A percentile compares a stretch with the other conserved stretches of the same genome.
phyloP scores from a whole-genome alignment of 148 eudicot genomes.

The Chenopodium formosanum region DNA sequence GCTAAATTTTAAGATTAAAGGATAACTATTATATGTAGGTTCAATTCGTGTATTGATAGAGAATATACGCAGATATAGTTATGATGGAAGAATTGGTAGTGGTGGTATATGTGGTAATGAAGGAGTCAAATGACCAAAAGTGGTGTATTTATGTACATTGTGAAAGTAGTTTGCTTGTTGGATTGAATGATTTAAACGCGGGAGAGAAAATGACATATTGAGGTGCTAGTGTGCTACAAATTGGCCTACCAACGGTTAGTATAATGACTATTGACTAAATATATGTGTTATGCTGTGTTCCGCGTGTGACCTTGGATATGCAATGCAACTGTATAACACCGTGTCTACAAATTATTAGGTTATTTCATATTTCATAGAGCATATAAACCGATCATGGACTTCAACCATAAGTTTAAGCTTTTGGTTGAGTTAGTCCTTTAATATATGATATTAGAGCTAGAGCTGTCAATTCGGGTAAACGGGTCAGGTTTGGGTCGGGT shows the following conservation, averaged over 20 bases:
- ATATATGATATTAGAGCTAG: no score
- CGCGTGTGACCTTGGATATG: background rate
- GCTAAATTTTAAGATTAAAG: background rate
- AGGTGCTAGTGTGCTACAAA: conserved; percentile 23
- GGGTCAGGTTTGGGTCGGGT: no score
- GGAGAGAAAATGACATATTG: conserved; percentile 25
- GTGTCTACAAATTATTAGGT: background rate
- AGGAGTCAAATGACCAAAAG: conserved; percentile 15
- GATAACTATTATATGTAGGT: background rate
- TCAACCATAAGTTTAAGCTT: no score
- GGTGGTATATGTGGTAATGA: background rate
- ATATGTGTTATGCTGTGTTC: background rate
- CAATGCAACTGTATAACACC: background rate
- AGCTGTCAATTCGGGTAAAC: no score
- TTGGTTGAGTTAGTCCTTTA: no score
- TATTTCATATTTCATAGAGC: no score
- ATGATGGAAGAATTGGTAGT: background rate
- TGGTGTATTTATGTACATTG: conserved; percentile 20
- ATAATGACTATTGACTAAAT: background rate
- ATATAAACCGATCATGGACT: no score
- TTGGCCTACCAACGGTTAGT: conserved; percentile 29
- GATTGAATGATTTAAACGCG: background rate
- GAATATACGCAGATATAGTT: no score
- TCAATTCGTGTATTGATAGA: no score
- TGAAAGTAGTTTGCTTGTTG: conserved; percentile 5